Evolutionary conservation across 2,329 filamentous ascomycete genomes (phyloP).

Genomic region (Cladophialophora carrionii): DNA sequence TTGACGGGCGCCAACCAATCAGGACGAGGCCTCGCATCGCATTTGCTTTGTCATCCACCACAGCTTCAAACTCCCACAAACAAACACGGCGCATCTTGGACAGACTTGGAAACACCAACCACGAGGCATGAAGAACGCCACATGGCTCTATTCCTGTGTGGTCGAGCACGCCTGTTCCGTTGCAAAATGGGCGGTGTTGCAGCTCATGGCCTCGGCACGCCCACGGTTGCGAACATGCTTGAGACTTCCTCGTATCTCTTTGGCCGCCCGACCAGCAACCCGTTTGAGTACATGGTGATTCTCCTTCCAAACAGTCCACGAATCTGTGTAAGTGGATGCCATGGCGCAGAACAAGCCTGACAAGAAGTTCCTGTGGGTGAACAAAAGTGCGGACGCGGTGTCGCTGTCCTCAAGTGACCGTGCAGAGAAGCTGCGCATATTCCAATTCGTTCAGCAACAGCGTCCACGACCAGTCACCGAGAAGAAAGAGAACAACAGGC

Average conservation of each 20-base stretch:
- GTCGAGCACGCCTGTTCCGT: neutral
- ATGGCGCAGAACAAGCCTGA: conserved; percentile 2
- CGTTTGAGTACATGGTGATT: neutral
- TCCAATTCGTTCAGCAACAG: conserved; percentile 26
- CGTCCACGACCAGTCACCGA: conserved; percentile 1
- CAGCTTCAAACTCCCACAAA: neutral
- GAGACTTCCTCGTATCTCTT: neutral
- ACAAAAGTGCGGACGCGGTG: conserved; percentile 17
- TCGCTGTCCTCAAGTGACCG: conserved; percentile 23
- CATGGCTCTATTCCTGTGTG: neutral
- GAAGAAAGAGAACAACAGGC: neutral
- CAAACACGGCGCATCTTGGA: neutral
- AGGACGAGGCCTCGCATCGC: neutral
- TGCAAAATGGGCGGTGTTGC: neutral
- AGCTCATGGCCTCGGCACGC: neutral
- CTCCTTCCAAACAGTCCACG: neutral
- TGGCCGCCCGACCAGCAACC: neutral
- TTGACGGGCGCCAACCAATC: neutral
- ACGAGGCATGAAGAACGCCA: neutral
- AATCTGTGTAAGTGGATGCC: neutral
- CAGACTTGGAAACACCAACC: neutral
- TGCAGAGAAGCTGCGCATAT: conserved; percentile 21
- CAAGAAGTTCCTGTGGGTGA: conserved; percentile 23
- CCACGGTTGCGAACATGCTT: neutral
- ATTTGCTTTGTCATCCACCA: neutral